Evolutionary conservation across 1,139 yeast species (phyloP), one percentile per base, ranked within the genome.

Genomic region (Debaryomycetaceae sp.): DNA sequence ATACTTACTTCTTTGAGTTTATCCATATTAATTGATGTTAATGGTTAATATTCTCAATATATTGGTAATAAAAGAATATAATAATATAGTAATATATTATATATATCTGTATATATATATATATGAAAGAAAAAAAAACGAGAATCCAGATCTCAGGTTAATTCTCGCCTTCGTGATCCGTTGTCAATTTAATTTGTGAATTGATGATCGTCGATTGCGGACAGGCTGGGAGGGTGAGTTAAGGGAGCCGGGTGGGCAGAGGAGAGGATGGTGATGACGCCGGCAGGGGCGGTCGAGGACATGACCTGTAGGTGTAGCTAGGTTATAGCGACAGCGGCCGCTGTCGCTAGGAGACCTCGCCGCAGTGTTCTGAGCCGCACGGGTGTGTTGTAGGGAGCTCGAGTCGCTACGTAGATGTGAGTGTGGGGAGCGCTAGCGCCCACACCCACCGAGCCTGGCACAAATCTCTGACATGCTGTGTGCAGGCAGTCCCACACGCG

Each of bases 1-100:
- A n/a, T 60, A 71, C 78, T 52, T 71, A 73, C 78, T 55, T 73
- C 78, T 66, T 71, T 73, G 50, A 73, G 73, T 60, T 71, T 73
- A 54, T 73, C 78, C 77, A 73, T 73, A 39, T 38, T 52, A 41
- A 39, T 35, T 39, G 18, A 34, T 18, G 31, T 15, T 11, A 31
- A 13, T 17, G 19, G 18, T 15, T 31, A 15, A 31, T 11, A 3
- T 15, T n/a, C 15, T 13, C 17, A 30, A 30, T n/a, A n/a, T n/a
- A n/a, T 22, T 11, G 26, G 11, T 22, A 22, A 22, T 22, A 22
- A 22, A 22, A 8, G 11, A 22, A 22, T 22, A 22, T 22, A 11
- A 22, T n/a, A n/a, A n/a, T n/a, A 8, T 24, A 24, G 11, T 24
- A 24, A 24, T 24, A 24, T 24, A 24, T 24, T 8, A 8, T 24